phyloP scores from a whole-genome alignment of 768 basidiomycete species.

The Naganishia vishniacii region DNA sequence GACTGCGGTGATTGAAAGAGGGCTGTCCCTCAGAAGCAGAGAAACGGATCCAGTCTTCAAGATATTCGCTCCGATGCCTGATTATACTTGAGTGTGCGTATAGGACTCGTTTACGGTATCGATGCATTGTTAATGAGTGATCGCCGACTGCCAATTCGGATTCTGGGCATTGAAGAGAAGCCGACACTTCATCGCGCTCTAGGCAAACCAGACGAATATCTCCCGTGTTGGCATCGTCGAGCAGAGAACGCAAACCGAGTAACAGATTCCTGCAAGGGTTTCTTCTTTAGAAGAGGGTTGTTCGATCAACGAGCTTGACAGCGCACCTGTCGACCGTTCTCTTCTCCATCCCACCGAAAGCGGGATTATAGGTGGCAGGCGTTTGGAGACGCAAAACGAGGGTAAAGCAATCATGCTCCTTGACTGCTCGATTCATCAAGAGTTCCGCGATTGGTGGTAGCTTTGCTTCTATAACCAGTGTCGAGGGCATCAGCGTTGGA shows the following conservation, averaged over 20 bases:
- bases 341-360: background rate
- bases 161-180: background rate
- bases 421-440: conserved; percentile 59
- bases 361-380: conserved; percentile 44
- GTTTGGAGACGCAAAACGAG: conserved; percentile 71
- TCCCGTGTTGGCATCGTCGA: conserved; percentile 71
- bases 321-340: conserved; percentile 56
- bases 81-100: conserved; percentile 77
- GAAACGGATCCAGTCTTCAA: conserved; percentile 52
- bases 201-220: conserved; percentile 72
- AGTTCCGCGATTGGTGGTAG: conserved; percentile 62
- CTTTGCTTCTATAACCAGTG: conserved; percentile 55
- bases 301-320: conserved; percentile 64
- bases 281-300: conserved; percentile 60
- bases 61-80: conserved; percentile 68
- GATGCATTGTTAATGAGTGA: conserved; percentile 34
- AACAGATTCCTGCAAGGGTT: background rate
- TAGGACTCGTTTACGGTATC: conserved; percentile 65
- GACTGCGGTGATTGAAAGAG: background rate
- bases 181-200: conserved; percentile 53
- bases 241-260: conserved; percentile 59
- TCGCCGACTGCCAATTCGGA: background rate
- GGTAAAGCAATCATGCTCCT: conserved; percentile 63
- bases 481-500: background rate
- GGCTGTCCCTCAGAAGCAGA: background rate